Conservation (phyloP, 441 rosid species). For the Adansonia gregorii region DNA sequence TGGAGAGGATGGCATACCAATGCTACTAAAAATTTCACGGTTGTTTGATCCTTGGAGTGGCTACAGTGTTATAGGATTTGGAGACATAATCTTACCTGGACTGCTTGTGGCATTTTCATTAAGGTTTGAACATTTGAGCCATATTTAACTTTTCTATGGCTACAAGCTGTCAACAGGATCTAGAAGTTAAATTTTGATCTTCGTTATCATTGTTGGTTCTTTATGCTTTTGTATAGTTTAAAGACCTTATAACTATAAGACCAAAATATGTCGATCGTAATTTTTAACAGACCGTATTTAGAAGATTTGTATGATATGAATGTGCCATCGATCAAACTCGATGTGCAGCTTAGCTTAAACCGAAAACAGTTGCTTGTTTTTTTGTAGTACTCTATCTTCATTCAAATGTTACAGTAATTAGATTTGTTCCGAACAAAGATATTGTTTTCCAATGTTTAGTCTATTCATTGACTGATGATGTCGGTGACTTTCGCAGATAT, state of each 20-base stretch:
- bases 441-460: background rate
- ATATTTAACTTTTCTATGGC: slow-evolving; percentile 13
- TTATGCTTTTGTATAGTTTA: background rate
- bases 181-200: background rate
- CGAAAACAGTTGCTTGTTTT: background rate
- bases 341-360: slow-evolving; percentile 6
- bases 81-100: slow-evolving; percentile 81
- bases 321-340: background rate
- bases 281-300: background rate
- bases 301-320: background rate
- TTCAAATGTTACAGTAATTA: background rate
- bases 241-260: background rate
- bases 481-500: slow-evolving; percentile 36
- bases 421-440: slow-evolving; percentile 5
- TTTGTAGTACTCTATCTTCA: background rate
- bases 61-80: slow-evolving; percentile 80
- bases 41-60: slow-evolving; percentile 94
- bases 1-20: slow-evolving; percentile 84
- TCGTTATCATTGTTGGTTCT: background rate
- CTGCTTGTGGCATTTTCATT: slow-evolving; percentile 71
- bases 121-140: slow-evolving; percentile 33
- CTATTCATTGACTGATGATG: slow-evolving; percentile 1
- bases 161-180: background rate
- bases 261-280: background rate
- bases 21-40: slow-evolving; percentile 77